phyloP scores from a whole-genome alignment of 371 early-diverging fungal species.

The Mortierella sp. region DNA sequence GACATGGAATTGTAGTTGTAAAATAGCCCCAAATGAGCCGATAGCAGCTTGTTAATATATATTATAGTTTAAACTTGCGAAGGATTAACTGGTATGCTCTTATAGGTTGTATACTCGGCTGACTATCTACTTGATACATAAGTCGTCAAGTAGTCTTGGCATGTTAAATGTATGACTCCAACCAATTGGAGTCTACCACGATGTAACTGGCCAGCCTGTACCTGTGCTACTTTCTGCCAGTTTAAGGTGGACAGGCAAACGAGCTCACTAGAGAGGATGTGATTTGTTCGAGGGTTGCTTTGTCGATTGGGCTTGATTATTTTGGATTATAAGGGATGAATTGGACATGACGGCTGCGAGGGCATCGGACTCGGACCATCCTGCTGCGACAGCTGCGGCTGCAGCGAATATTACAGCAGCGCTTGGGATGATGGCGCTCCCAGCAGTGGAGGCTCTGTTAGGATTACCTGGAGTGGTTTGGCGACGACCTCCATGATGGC shows the following conservation, averaged over 20 bases:
- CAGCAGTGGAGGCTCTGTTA: neutral
- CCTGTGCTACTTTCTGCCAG: too few species aligned
- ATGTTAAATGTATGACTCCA: too few species aligned
- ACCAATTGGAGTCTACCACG: too few species aligned
- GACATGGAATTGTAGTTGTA: constrained; percentile 37
- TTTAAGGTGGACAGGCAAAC: too few species aligned
- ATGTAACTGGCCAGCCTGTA: too few species aligned
- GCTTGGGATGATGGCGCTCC: constrained; percentile 14
- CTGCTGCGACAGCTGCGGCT: constrained; percentile 21
- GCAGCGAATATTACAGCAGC: constrained; percentile 32
- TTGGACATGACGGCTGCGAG: constrained; percentile 22
- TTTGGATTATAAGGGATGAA: neutral
- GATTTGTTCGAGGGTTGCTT: neutral
- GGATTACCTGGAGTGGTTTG: neutral
- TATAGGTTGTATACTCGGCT: too few species aligned
- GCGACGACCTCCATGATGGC: neutral
- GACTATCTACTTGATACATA: too few species aligned
- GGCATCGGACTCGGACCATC: constrained; percentile 34
- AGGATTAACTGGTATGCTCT: too few species aligned
- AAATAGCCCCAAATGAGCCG: neutral
- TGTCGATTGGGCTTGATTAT: neutral
- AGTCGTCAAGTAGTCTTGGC: too few species aligned
- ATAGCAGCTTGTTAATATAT: too few species aligned
- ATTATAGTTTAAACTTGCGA: too few species aligned
- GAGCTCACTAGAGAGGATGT: too few species aligned